Percentiles rank a stretch among this genome's conserved stretches.
Evolutionary conservation across 1,139 yeast species (phyloP).

Genomic region (Eremothecium coryli): DNA sequence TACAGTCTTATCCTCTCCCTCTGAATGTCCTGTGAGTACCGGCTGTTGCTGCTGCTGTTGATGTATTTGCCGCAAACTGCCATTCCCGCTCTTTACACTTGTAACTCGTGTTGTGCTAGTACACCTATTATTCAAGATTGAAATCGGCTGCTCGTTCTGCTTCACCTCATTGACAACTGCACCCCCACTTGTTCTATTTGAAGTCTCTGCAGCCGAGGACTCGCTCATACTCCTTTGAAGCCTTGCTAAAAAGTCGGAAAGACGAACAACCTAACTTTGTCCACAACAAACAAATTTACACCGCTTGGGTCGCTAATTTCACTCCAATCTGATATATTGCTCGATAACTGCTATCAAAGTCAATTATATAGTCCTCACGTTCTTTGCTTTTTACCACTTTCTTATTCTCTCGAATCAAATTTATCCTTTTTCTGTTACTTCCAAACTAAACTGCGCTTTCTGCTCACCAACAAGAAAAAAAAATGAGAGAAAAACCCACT

Average conservation of each 20-base stretch:
- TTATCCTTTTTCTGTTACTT: too few species aligned
- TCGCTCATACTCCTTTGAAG: conserved; percentile 3
- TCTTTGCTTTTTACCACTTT: too few species aligned
- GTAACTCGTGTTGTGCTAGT: conserved; percentile 4
- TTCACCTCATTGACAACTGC: background rate
- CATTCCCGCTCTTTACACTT: background rate
- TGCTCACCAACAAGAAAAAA: too few species aligned
- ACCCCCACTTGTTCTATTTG: background rate
- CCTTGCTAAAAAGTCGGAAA: background rate
- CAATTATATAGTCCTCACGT: too few species aligned
- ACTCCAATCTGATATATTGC: background rate
- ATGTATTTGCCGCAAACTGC: too few species aligned
- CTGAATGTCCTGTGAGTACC: background rate
- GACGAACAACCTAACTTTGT: background rate
- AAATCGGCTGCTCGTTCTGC: conserved; percentile 11
- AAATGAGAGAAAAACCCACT: too few species aligned
- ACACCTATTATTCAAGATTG: conserved; percentile 14
- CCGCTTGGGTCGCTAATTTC: background rate
- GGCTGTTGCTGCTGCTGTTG: background rate
- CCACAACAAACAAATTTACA: background rate
- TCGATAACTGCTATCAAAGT: background rate
- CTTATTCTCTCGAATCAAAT: too few species aligned
- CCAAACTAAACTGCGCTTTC: too few species aligned
- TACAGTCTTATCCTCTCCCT: background rate
- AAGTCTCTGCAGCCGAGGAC: conserved; percentile 2